These are phyloP conservation scores for Arthrobotrys conoides DNA, from an alignment of 2,329 filamentous ascomycete genomes.

Conservation along the genomic window DNA sequence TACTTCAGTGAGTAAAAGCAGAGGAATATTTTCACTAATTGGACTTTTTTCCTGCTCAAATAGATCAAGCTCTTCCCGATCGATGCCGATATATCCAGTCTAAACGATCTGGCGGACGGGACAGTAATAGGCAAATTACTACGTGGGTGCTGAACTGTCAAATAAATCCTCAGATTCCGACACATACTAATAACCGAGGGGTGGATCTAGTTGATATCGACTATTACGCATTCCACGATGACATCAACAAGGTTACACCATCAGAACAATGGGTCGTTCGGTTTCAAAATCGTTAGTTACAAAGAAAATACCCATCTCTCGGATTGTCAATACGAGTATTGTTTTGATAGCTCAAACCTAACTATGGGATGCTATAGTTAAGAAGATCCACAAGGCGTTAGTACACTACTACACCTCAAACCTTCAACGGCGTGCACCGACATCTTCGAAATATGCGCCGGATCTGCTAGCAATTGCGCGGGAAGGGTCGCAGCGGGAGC, in stretches of 20 bases:
- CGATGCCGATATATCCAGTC: slow-evolving; percentile 63
- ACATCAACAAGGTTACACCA: slow-evolving; percentile 59
- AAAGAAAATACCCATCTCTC: neutral
- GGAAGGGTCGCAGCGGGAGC: slow-evolving; percentile 63
- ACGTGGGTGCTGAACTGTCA: slow-evolving; percentile 54
- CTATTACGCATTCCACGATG: slow-evolving; percentile 63
- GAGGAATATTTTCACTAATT: neutral
- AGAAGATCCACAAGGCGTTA: slow-evolving; percentile 64
- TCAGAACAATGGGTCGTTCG: slow-evolving; percentile 63
- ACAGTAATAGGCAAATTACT: slow-evolving; percentile 64
- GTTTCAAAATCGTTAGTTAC: slow-evolving; percentile 63
- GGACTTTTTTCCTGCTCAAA: neutral
- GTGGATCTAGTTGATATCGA: slow-evolving; percentile 63
- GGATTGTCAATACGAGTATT: neutral
- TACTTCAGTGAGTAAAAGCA: slow-evolving; percentile 5
- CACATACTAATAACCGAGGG: slow-evolving; percentile 7
- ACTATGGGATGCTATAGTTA: slow-evolving; percentile 56
- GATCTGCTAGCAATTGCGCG: slow-evolving; percentile 64
- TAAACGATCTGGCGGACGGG: slow-evolving; percentile 64
- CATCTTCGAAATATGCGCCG: slow-evolving; percentile 61
- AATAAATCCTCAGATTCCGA: neutral
- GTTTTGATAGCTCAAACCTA: neutral
- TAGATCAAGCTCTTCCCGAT: slow-evolving; percentile 65
- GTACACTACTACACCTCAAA: slow-evolving; percentile 64
- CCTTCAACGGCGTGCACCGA: slow-evolving; percentile 63